Evolutionary conservation across 768 basidiomycete species (phyloP).

Genomic region (Candolleomyces aberdarensis): DNA sequence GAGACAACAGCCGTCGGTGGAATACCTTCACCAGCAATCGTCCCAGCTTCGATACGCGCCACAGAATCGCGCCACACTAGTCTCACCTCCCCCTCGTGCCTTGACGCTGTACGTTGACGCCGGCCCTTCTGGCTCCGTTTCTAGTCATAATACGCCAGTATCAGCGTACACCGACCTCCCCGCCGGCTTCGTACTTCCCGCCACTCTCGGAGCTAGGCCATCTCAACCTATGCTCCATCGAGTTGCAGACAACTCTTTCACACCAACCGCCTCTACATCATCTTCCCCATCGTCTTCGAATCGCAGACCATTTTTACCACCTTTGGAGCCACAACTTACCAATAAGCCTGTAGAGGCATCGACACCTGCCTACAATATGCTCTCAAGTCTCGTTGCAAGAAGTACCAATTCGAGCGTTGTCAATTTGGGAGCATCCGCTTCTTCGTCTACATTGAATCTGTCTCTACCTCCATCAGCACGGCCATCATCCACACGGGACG

Average conservation of each 20-base stretch:
- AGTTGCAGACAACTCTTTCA: too few species aligned
- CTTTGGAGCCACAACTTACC: slow-evolving; percentile 25
- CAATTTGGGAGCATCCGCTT: slow-evolving; percentile 18
- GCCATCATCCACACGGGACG: slow-evolving; percentile 16
- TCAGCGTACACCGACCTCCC: slow-evolving; percentile 14
- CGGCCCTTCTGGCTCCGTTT: slow-evolving; percentile 14
- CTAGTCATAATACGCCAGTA: neutral
- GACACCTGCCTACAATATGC: slow-evolving; percentile 60
- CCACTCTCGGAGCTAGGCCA: slow-evolving; percentile 62
- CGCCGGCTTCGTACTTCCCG: slow-evolving; percentile 56
- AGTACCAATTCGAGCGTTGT: neutral
- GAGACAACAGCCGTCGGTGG: neutral
- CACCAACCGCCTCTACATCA: too few species aligned
- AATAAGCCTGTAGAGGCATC: slow-evolving; percentile 38
- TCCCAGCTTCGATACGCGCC: slow-evolving; percentile 39
- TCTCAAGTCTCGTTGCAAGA: slow-evolving; percentile 45
- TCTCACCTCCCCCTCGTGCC: slow-evolving; percentile 71
- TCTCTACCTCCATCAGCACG: slow-evolving; percentile 35
- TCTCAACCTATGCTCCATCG: neutral
- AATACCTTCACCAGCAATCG: slow-evolving; percentile 11
- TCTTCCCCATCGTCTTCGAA: neutral
- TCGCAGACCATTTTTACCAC: neutral
- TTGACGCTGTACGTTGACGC: slow-evolving; percentile 72
- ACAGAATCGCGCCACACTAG: slow-evolving; percentile 47
- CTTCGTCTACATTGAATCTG: slow-evolving; percentile 28